phyloP scores from a whole-genome alignment of 176 grass and related monocot genomes.

The Lolium rigidum region DNA sequence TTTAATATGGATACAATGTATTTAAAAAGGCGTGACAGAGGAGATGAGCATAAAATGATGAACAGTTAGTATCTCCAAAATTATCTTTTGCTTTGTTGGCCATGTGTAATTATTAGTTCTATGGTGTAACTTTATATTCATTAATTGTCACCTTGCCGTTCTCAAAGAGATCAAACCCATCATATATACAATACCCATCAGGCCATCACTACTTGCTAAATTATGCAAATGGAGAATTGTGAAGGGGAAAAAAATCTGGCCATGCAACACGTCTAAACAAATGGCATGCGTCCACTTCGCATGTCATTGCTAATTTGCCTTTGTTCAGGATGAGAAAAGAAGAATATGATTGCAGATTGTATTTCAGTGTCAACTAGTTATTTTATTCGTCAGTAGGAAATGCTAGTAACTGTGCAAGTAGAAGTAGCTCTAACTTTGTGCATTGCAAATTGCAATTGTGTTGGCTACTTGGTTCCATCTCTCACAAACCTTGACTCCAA shows the following conservation, averaged over 20 bases:
- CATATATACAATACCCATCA: neutral
- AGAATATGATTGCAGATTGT: neutral
- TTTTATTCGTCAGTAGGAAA: slow-evolving; percentile 8
- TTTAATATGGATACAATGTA: slow-evolving; percentile 12
- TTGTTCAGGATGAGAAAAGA: neutral
- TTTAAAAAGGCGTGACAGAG: neutral
- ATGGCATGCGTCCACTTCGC: neutral
- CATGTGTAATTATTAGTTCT: neutral
- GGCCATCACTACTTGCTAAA: neutral
- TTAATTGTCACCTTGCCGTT: neutral
- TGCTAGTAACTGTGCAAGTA: neutral
- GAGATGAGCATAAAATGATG: neutral
- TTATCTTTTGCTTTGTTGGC: neutral
- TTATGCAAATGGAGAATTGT: neutral
- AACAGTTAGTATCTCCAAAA: neutral
- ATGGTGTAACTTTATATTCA: neutral
- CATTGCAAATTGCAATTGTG: neutral
- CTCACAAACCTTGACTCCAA: neutral
- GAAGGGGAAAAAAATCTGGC: neutral
- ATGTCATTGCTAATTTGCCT: neutral
- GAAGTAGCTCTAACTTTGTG: neutral
- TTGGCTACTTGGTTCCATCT: neutral
- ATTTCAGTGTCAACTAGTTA: slow-evolving; percentile 20
- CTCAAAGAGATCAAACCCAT: neutral
- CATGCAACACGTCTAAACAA: neutral